A percentile compares a stretch with the other conserved stretches of the same genome.
Conservation (phyloP, 2,329 filamentous ascomycete species). For the Neofusicoccum umdonicola region DNA sequence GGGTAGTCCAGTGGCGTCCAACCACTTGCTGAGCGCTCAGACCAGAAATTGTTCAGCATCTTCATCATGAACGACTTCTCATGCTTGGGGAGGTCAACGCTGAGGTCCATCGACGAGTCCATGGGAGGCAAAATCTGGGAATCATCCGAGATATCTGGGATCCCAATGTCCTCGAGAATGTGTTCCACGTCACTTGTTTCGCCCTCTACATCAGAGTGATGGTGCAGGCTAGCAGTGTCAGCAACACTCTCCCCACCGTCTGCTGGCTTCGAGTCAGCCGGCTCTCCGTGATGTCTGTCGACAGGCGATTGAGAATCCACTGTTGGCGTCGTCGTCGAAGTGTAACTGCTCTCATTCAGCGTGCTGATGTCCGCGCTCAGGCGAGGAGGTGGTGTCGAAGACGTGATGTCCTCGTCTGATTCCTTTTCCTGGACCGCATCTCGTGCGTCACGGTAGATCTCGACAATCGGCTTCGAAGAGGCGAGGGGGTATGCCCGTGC, state of each 20-base stretch:
- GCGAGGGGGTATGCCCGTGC: slow-evolving; percentile 84
- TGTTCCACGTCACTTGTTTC: slow-evolving; percentile 69
- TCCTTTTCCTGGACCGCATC: slow-evolving; percentile 85
- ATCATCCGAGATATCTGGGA: slow-evolving; percentile 61
- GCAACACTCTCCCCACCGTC: slow-evolving; percentile 27
- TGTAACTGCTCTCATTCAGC: slow-evolving; percentile 34
- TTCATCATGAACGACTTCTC: slow-evolving; percentile 93
- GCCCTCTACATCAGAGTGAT: slow-evolving; percentile 52
- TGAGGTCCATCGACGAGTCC: slow-evolving; percentile 56
- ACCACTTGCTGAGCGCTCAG: slow-evolving; percentile 90
- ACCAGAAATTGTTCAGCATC: slow-evolving; percentile 97
- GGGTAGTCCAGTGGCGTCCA: slow-evolving; percentile 94
- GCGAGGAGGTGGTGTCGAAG: slow-evolving; percentile 28
- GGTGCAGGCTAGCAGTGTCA: slow-evolving; percentile 30
- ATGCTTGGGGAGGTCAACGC: slow-evolving; percentile 81
- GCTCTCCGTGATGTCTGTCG: slow-evolving; percentile 28
- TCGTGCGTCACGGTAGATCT: slow-evolving; percentile 91
- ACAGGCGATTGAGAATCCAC: slow-evolving; percentile 35
- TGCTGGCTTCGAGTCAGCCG: background rate
- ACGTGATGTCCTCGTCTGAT: slow-evolving; percentile 59
- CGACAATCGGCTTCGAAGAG: slow-evolving; percentile 91
- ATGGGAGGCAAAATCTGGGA: slow-evolving; percentile 51
- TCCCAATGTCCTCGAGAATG: slow-evolving; percentile 64
- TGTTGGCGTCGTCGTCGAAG: slow-evolving; percentile 32
- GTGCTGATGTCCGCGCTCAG: slow-evolving; percentile 37